Conservation (phyloP, 306 rosid species). For the Vigna hirtella region DNA sequence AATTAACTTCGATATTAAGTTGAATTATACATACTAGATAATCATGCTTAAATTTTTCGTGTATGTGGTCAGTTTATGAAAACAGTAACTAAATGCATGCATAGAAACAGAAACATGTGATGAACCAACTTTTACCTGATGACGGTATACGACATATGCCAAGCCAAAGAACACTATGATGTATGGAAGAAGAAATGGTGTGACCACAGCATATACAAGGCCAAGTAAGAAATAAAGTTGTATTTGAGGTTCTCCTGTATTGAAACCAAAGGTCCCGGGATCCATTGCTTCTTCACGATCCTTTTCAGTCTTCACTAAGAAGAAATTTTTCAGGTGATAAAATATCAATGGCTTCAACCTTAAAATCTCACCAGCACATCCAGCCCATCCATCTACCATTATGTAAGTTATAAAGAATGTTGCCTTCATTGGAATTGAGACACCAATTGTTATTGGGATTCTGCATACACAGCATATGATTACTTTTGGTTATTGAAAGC, state of each 20-base stretch:
- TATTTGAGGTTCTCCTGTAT: conserved; percentile 93
- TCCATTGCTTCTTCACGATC: conserved; percentile 99
- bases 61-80: not conserved
- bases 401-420: conserved; percentile 96
- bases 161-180: conserved; percentile 83
- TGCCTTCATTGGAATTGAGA: conserved; percentile 98
- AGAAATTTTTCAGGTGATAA: conserved; percentile 76
- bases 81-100: conserved; percentile 23
- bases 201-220: conserved; percentile 89
- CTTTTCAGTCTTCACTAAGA: conserved; percentile 92
- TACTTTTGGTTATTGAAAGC: not conserved
- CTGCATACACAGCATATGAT: conserved; percentile 56
- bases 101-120: conserved; percentile 22
- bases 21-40: not conserved
- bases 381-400: conserved; percentile 99
- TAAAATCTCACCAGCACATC: conserved; percentile 94
- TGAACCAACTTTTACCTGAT: conserved; percentile 69
- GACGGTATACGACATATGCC: conserved; percentile 90
- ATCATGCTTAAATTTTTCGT: not conserved
- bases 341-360: conserved; percentile 88
- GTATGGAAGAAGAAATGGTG: conserved; percentile 92
- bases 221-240: conserved; percentile 97
- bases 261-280: conserved; percentile 94
- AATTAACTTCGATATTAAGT: not conserved
- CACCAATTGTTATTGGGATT: conserved; percentile 88